Base-by-base conservation (phyloP, 192 early-diverging fungal species). In the Hyaloraphidium curvatum region DNA sequence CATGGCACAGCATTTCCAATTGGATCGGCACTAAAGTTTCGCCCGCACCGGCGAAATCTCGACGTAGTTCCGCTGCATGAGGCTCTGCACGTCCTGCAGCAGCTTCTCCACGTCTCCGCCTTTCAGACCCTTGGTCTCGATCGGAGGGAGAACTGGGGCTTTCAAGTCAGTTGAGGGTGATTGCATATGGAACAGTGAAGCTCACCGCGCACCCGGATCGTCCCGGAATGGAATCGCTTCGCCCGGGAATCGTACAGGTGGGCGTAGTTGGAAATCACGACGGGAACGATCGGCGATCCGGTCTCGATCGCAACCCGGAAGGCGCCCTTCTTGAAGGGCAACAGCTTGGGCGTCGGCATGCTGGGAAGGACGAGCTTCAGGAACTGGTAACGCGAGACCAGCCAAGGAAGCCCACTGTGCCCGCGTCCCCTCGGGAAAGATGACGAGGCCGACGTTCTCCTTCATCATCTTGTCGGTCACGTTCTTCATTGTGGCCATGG, bases 281-380 rank as follows among this genome's bases (percentile, higher is more conserved):
- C 29, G 28, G 54, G 54, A 7, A 55, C 54, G 28, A 55, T 55
- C 23, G 54, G 54, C 5, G 23, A 55, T 23, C 50, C 39, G 11
- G 30, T 30, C 21, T 35, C 39, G 29, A 55, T 7, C 7, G 54
- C 54, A 19, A 55, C 37, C 26, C 50, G 54, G n/a, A 55, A 55
- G 14, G 39, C 54, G 19, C 54, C 54, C n/a, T 55, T 55, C 50
- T 55, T 55, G 14, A 55, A 39, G 19, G 54, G 54, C 19, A 55
- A 35, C 19, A 55, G 50, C 14, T 28, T 27, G 19, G 54, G 54
- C 7, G 54, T 55, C 0, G 27, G 25, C 11, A 48, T 27, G 5
- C 28, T 48, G 14, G 43, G 28, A 48, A n/a, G n/a, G n/a, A n/a
- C n/a, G n/a, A n/a, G n/a, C n/a, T n/a, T n/a, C n/a, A n/a, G n/a